Evolutionary conservation across 2,329 filamentous ascomycete genomes (phyloP).

Genomic region (Aspergillus viridinutans): DNA sequence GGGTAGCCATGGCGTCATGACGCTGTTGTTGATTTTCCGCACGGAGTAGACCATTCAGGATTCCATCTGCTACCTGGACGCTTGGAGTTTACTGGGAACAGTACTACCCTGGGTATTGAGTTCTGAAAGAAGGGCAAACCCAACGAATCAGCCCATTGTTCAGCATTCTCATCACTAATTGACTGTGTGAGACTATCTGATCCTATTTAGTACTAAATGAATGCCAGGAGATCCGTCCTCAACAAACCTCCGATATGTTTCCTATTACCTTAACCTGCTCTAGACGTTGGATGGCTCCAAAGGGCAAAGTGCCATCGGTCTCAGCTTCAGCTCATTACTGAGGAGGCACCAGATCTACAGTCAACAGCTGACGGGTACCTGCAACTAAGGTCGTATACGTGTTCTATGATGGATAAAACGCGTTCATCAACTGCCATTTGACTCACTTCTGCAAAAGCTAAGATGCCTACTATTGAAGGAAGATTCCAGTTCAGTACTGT

Average conservation of each 20-base stretch:
- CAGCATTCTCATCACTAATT: not conserved
- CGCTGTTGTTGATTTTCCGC: not conserved
- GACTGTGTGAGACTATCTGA: not conserved
- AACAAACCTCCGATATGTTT: not conserved
- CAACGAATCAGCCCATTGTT: not conserved
- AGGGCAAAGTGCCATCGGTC: not conserved
- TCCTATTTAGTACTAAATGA: not conserved
- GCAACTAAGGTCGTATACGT: not conserved
- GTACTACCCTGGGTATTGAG: not conserved
- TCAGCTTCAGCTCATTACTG: not conserved
- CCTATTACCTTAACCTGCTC: not conserved
- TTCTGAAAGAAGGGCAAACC: not conserved
- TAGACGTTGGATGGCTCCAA: not conserved
- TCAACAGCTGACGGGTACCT: not conserved
- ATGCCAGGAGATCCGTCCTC: not conserved
- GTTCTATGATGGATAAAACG: not conserved
- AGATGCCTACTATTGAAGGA: not conserved
- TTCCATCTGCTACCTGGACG: not conserved
- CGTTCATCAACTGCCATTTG: not conserved
- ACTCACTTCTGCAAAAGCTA: not conserved
- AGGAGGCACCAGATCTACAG: not conserved
- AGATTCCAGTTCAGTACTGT: not conserved
- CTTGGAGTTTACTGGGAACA: too few species aligned
- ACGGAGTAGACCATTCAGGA: not conserved
- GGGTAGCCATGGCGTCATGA: not conserved